A percentile compares a stretch with the other conserved stretches of the same genome.
Evolutionary conservation across 129 eudicot species (phyloP).

Genomic region (Flaveria robusta): DNA sequence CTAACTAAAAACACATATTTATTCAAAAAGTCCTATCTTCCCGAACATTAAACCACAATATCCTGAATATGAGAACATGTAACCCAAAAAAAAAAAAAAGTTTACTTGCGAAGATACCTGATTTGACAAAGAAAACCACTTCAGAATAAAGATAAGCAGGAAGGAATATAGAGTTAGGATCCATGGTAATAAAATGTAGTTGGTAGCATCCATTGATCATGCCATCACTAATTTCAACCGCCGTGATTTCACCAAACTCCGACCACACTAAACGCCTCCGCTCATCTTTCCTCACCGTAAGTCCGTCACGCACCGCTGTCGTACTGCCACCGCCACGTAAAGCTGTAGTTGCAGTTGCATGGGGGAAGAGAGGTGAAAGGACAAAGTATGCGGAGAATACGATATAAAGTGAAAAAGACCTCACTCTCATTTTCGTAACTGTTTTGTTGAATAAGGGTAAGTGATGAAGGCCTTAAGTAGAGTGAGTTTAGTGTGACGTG

Average conservation of each 20-base stretch:
- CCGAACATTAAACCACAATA: no score
- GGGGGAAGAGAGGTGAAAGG: neutral
- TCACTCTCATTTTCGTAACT: neutral
- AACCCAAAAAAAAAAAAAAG: no score
- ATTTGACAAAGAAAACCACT: slow-evolving; percentile 76
- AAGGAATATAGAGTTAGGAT: slow-evolving; percentile 66
- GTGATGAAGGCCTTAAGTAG: neutral
- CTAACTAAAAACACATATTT: no score
- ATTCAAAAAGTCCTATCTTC: no score
- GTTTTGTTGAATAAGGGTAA: neutral
- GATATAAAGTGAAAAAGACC: slow-evolving; percentile 12
- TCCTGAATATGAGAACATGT: no score
- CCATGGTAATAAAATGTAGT: slow-evolving; percentile 76
- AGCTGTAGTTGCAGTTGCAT: slow-evolving; percentile 19
- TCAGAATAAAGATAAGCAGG: slow-evolving; percentile 73
- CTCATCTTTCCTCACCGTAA: slow-evolving; percentile 50
- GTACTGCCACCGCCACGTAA: neutral
- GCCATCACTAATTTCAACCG: slow-evolving; percentile 52
- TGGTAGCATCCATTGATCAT: slow-evolving; percentile 41
- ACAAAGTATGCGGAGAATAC: slow-evolving; percentile 23
- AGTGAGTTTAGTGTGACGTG: slow-evolving; percentile 27
- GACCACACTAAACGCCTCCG: slow-evolving; percentile 48
- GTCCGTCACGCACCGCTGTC: slow-evolving; percentile 24
- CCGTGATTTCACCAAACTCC: slow-evolving; percentile 68
- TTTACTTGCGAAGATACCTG: slow-evolving; percentile 45